Evolutionary conservation across 129 eudicot species (phyloP).

Genomic region (Artemisia annua): DNA sequence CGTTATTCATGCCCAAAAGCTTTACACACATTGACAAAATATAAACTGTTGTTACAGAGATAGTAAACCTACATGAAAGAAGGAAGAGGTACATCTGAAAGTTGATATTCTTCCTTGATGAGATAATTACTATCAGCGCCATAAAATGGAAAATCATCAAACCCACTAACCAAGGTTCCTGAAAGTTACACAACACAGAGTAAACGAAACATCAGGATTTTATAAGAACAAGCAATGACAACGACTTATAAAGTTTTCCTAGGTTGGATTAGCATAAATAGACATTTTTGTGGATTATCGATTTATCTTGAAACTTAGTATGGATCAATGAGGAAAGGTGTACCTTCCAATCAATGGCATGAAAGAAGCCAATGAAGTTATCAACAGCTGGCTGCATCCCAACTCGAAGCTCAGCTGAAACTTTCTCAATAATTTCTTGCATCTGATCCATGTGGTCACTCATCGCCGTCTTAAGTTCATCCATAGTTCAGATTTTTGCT

Average conservation of each 20-base stretch:
- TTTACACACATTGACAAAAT: background rate
- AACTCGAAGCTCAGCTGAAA: constrained; percentile 70
- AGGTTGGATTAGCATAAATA: constrained; percentile 1
- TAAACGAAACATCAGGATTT: background rate
- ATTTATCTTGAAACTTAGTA: constrained; percentile 15
- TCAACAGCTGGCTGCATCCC: constrained; percentile 80
- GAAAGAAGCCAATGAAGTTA: constrained; percentile 86
- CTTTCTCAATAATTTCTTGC: constrained; percentile 82
- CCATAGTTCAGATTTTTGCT: constrained; percentile 47
- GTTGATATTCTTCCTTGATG: constrained; percentile 82
- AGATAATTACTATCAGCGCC: constrained; percentile 50
- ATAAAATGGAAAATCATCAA: constrained; percentile 66
- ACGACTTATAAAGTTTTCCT: background rate
- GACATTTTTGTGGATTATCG: background rate
- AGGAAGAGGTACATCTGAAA: constrained; percentile 94
- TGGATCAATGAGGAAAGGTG: constrained; percentile 15
- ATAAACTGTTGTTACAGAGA: constrained; percentile 1
- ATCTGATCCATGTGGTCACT: constrained; percentile 81
- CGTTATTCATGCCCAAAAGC: background rate
- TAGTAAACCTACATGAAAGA: constrained; percentile 62
- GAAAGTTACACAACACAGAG: constrained; percentile 20
- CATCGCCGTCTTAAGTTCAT: constrained; percentile 64
- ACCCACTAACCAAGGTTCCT: constrained; percentile 93
- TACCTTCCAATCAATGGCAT: constrained; percentile 98
- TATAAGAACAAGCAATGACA: constrained; percentile 14